These are phyloP conservation scores for Penicillium lividum DNA, from an alignment of 495 filamentous ascomycete species.

Conservation along the genomic window DNA sequence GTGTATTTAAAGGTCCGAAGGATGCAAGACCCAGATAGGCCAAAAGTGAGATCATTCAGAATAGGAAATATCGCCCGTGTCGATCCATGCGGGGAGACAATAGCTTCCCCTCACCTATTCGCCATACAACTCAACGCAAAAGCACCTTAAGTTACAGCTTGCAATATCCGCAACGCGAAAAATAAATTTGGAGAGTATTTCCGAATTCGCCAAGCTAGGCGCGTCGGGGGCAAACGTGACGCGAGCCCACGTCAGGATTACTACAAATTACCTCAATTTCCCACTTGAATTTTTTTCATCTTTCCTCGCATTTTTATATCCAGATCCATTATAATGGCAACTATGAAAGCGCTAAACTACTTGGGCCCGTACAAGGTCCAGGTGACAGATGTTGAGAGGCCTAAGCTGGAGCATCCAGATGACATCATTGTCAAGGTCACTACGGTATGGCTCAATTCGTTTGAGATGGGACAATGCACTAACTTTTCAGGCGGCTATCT, in stretches of 20 bases:
- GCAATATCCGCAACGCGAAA: background rate
- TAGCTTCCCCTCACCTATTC: background rate
- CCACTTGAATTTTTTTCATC: background rate
- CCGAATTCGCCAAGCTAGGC: background rate
- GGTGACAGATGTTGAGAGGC: conserved; percentile 50
- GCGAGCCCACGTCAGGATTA: background rate
- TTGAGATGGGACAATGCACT: conserved; percentile 1
- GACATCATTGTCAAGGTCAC: conserved; percentile 59
- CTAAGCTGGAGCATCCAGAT: conserved; percentile 54
- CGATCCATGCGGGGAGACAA: background rate
- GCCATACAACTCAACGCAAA: background rate
- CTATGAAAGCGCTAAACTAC: conserved; percentile 60
- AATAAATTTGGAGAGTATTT: background rate
- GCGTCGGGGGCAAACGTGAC: background rate
- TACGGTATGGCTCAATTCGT: conserved; percentile 37
- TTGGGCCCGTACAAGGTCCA: conserved; percentile 53
- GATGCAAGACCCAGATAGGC: too few relatives aligned
- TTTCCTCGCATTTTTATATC: background rate
- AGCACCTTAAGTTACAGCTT: background rate
- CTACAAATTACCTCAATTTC: background rate
- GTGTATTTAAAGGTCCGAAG: too few relatives aligned
- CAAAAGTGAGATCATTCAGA: background rate
- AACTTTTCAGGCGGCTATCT: conserved; percentile 45
- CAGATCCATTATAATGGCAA: conserved; percentile 20
- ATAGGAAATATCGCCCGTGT: background rate